Evolutionary conservation across 2,329 filamentous ascomycete genomes (phyloP), one percentile per base, ranked within the genome.

Genomic region (Aspergillus pseudonomiae): DNA sequence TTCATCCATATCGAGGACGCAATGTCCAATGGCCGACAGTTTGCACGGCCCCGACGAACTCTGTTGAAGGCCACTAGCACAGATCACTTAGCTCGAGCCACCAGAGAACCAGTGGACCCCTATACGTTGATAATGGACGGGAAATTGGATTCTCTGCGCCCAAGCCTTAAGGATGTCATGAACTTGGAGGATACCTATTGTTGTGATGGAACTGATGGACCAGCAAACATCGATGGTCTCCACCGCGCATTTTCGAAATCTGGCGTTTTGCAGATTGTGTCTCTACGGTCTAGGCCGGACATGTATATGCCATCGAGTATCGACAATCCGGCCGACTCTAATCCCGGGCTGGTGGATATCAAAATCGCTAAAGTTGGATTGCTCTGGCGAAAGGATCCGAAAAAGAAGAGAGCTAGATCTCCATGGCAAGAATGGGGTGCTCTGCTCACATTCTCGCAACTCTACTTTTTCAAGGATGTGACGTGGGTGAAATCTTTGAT

Each of bases 401-500:
- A 96, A 80, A 97, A 94, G 80, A 94, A 95, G 80, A 96, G 96
- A 78, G 91, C 93, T 0, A 87, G 94, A 50, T 97, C 94, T 12
- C 94, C 95, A 1, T 99, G 95, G 95, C 94, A 97, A 75, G 95
- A 99, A 84, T 99, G 95, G 95, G 95, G 95, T 59, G 95, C 93
- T 28, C 91, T 99, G 63, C 85, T 99, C 34, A 99, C 95, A 0
- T 93, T 94, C n/a, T 96, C 95, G 6, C 94, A 97, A 73, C 86
- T 99, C 9, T 99, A 97, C 77, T 93, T 99, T 77, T 99, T 98
- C 81, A 90, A 92, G 63, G 97, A 98, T 75, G 91, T 93, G 6
- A 85, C 89, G 24, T 99, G 95, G 94, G 89, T 96, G 39, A 98
- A 97, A 78, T 91, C 86, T 63, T 79, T 99, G 67, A 93, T 98